Base-by-base conservation (phyloP, 305 asterid genomes). In the Fraxinus sp. region DNA sequence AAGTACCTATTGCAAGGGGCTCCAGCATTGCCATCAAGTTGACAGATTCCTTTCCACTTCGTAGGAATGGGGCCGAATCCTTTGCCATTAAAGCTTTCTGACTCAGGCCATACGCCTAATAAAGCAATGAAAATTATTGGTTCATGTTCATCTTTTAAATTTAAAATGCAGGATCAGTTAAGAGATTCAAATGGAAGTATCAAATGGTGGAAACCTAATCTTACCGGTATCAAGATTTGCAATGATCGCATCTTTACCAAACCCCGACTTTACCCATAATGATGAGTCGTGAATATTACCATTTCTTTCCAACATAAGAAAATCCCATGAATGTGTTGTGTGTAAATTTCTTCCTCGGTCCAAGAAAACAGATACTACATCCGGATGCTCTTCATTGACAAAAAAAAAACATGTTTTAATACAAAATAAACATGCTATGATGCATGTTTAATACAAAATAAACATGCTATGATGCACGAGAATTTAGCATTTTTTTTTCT, bases 21-120 rank as follows among this genome's bases (percentile, higher is more conserved):
- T 18, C 77, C 30, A 71, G 57, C 77, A 9, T 52, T 49, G 39
- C 72, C 85, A 41, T 86, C 80, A 62, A 85, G 75, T 44, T 84
- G 78, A 64, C 92, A 89, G 8, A 68, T 35, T 13, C 89, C 92
- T 10, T 78, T 89, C 90, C 90, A 87, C 44, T 36, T 87, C 7
- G 86, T 33, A 0, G 92, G 92, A 64, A 85, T 76, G 18, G 89
- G 90, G 1, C 88, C 92, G 55, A 74, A 84, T 0, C 86, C 87
- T 3, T 87, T 41, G 75, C 85, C 92, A 7, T 72, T 79, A 64
- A 89, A 89, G 83, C 92, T 87, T 41, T 46, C 35, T 28, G 90
- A 87, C 80, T 89, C 89, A 2, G 91, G 91, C 91, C 90, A 89
- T 28, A 87, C 87, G 59, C 91, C 88, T 80, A 52, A 26, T 13